Base-by-base conservation (phyloP, 2,329 filamentous ascomycete genomes). In the Stromatinia cepivora region DNA sequence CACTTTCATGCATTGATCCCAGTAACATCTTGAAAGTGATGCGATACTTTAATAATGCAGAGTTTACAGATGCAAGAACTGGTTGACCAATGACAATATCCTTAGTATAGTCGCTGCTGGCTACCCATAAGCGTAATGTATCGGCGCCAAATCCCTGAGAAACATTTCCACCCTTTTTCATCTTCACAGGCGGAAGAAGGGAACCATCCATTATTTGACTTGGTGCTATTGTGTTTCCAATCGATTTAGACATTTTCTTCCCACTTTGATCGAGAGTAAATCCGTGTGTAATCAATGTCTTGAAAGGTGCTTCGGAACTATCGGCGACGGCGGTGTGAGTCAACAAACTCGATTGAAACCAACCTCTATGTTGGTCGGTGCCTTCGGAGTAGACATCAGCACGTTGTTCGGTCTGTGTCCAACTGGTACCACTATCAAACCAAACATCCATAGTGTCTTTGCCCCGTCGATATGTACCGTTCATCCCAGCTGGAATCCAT, bases 391-490 rank as follows among this genome's bases (percentile, higher is more conserved):
- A 98, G 34, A 98, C 86, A 78, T 99, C 93, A 0, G 93, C 93
- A 34, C 79, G 89, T 73, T 78, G 77, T 11, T 79, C 75, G 39
- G 82, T 83, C 77, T 87, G 84, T 5, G 84, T 91, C 95, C 95
- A 99, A 77, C 93, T 97, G 63, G 92, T 97, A 8, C 95, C 95
- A 73, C 95, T 98, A 79, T 99, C 95, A 75, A 99, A 99, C 95
- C 95, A 99, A 13, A 99, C 95, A 79, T 99, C 95, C 95, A 99
- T 99, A 0, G 95, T 99, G 77, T 99, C 95, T 56, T 84, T 92
- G 20, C 94, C 94, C 72, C 95, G 90, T 61, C 86, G 83, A 77
- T 90, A 95, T 7, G 81, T 77, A 11, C 83, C 83, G 20, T 84
- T 81, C 1, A 97, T 82, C 13, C 86, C 85, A 8, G 86, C 80